Percentiles rank a stretch among this genome's conserved stretches.
phyloP scores from a whole-genome alignment of 106 monocot species.

The Dendrobium catenatum region DNA sequence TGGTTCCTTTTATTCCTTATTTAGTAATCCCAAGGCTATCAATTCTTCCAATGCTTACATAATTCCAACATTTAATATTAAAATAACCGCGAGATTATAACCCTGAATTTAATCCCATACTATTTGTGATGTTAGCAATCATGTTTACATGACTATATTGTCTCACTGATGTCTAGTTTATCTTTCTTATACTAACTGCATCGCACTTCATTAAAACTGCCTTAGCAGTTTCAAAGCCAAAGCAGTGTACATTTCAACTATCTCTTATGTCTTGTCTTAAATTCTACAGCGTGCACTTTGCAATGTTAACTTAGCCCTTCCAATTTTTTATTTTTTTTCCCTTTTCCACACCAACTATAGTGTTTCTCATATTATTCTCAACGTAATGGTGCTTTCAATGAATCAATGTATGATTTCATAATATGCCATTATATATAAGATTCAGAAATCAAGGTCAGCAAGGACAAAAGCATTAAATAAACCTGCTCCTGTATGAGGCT shows the following conservation, averaged over 20 bases:
- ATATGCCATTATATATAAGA: neutral
- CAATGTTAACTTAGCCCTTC: neutral
- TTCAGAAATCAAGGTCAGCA: neutral
- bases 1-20: too few relatives aligned
- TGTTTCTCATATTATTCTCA: neutral
- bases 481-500: conserved; percentile 49
- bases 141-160: neutral
- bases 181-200: neutral
- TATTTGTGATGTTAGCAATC: neutral
- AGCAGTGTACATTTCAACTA: neutral
- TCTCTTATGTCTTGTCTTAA: neutral
- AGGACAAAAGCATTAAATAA: neutral
- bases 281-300: neutral
- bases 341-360: neutral
- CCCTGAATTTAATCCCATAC: neutral
- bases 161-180: neutral
- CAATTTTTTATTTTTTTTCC: neutral
- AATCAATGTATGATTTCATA: neutral
- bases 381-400: neutral
- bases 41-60: too few relatives aligned
- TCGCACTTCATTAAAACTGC: neutral
- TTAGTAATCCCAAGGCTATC: too few relatives aligned
- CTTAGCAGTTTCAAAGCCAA: neutral
- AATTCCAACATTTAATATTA: too few relatives aligned
- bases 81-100: neutral